Evolutionary conservation across 139 green algal species (phyloP).

Genomic region (Axilococcus clingmanii): DNA sequence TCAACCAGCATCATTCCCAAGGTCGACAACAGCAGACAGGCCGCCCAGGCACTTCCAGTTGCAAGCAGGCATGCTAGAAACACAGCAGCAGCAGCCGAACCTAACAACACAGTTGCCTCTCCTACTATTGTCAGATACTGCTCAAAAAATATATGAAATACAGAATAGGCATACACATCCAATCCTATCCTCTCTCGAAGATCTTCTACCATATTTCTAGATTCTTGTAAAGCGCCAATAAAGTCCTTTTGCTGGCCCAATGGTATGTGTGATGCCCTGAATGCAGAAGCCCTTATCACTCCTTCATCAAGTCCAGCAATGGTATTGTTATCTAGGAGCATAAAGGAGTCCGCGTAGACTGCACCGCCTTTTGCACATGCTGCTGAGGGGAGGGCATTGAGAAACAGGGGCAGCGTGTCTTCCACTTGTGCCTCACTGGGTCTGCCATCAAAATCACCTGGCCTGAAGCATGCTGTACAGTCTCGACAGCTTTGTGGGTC

Average conservation of each 20-base stretch:
- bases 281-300: constrained; percentile 52
- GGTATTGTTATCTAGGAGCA: constrained; percentile 14
- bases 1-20: constrained; percentile 62
- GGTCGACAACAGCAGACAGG: constrained; percentile 41
- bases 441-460: constrained; percentile 26
- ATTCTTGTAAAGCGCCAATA: constrained; percentile 52
- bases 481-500: too few relatives aligned
- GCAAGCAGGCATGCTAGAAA: constrained; percentile 27
- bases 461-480: constrained; percentile 53
- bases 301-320: constrained; percentile 30
- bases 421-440: constrained; percentile 14
- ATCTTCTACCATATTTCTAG: constrained; percentile 12
- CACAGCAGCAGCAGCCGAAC: constrained; percentile 14
- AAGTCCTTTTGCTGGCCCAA: constrained; percentile 74
- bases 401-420: constrained; percentile 71
- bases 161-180: constrained; percentile 73
- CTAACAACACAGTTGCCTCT: constrained; percentile 25
- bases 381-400: constrained; percentile 50
- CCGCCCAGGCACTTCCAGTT: constrained; percentile 39
- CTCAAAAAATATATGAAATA: constrained; percentile 95
- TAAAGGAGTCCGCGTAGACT: constrained; percentile 53
- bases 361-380: constrained; percentile 72
- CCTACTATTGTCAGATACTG: constrained; percentile 66
- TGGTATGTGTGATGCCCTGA: constrained; percentile 74
- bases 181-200: constrained; percentile 34